phyloP scores from a whole-genome alignment of 2,329 filamentous ascomycete genomes.

The Epichloe amarillans region DNA sequence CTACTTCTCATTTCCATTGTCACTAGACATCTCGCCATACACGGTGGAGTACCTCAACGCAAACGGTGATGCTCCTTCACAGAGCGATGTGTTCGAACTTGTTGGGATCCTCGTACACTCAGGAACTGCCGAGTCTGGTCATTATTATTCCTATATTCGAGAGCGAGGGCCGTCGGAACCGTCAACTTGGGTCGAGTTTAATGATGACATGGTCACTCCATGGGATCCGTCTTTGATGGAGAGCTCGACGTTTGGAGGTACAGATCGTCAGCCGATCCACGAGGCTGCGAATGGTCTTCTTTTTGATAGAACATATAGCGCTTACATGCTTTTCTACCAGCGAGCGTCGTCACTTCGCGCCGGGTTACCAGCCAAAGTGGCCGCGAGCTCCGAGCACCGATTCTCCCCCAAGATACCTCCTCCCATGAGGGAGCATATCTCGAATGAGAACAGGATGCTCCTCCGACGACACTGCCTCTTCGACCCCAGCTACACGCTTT shows the following conservation, averaged over 20 bases:
- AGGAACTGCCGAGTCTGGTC: constrained; percentile 83
- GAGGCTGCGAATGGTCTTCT: constrained; percentile 27
- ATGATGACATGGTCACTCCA: constrained; percentile 67
- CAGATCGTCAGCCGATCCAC: constrained; percentile 35
- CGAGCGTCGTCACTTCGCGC: constrained; percentile 52
- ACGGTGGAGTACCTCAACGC: constrained; percentile 72
- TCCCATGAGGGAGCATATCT: constrained; percentile 45
- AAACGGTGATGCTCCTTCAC: constrained; percentile 31
- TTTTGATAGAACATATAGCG: constrained; percentile 65
- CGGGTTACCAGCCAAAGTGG: not conserved
- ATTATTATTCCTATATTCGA: constrained; percentile 93
- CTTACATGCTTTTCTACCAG: constrained; percentile 98
- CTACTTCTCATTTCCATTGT: constrained; percentile 72
- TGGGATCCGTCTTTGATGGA: constrained; percentile 68
- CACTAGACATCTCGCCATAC: constrained; percentile 79
- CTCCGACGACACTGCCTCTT: constrained; percentile 69
- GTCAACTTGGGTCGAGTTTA: constrained; percentile 76
- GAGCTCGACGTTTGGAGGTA: constrained; percentile 66
- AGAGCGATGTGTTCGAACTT: constrained; percentile 72
- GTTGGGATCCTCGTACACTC: constrained; percentile 92
- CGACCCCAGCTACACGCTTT: constrained; percentile 55
- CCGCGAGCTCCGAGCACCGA: not conserved
- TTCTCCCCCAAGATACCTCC: constrained; percentile 32
- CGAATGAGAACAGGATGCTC: constrained; percentile 57
- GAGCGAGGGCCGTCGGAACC: constrained; percentile 48